These are phyloP conservation scores for Triangularia verruculosa DNA, from an alignment of 2,329 filamentous ascomycete genomes.

Conservation along the genomic window DNA sequence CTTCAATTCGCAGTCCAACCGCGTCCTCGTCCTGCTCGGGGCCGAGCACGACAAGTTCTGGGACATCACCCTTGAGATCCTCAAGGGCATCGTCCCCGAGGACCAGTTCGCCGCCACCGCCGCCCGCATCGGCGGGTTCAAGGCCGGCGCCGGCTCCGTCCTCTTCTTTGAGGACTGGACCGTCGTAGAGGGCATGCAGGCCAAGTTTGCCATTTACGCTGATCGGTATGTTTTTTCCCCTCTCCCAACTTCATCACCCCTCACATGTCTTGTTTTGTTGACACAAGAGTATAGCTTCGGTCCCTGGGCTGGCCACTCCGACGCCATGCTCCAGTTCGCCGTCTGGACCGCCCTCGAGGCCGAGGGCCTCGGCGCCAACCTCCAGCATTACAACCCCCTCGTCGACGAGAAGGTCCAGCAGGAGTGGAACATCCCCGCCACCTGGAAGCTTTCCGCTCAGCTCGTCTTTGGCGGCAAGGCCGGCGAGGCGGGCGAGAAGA, in stretches of 20 bases:
- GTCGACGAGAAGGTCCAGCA: conserved; percentile 68
- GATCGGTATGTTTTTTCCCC: conserved; percentile 41
- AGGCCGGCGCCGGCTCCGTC: conserved; percentile 71
- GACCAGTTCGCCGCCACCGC: conserved; percentile 57
- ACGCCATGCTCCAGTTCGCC: conserved; percentile 78
- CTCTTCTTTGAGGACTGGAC: conserved; percentile 83
- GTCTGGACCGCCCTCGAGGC: conserved; percentile 80
- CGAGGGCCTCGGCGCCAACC: conserved; percentile 81
- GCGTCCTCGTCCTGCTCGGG: conserved; percentile 74
- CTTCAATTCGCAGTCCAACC: conserved; percentile 87
- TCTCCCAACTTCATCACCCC: background rate
- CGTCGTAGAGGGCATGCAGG: conserved; percentile 63
- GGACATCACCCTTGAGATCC: conserved; percentile 64
- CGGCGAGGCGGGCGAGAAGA: conserved; percentile 59
- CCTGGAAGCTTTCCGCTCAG: conserved; percentile 78
- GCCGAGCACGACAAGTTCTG: conserved; percentile 85
- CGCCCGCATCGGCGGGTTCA: conserved; percentile 54
- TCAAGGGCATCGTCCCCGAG: conserved; percentile 66
- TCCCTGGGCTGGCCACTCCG: conserved; percentile 70
- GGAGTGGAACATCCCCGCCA: conserved; percentile 66
- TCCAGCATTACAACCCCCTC: conserved; percentile 92
- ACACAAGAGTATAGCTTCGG: conserved; percentile 56
- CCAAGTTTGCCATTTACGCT: conserved; percentile 68
- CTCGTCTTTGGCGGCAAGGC: conserved; percentile 74
- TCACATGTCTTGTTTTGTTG: background rate